Evolutionary conservation across 208 protist species (phyloP).

Genomic region (Acanthamoeba royreba): DNA sequence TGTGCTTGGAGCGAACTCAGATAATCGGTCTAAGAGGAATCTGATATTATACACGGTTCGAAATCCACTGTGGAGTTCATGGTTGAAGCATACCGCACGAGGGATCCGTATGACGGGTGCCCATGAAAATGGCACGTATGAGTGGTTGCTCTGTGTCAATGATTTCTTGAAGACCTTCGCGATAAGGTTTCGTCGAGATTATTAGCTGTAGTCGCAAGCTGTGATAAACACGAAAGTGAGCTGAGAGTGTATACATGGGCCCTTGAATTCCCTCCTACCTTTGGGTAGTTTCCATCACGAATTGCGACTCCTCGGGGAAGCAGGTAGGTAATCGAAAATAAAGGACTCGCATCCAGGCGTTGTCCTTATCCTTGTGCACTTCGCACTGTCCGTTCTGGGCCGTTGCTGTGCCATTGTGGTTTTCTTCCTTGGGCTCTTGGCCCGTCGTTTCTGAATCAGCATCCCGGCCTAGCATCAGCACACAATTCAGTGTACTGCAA

Average conservation of each 20-base stretch:
- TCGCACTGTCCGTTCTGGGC: background rate
- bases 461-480: too few relatives aligned
- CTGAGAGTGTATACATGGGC: too few relatives aligned
- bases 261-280: background rate
- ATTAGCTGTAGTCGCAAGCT: constrained; percentile 13
- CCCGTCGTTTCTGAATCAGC: too few relatives aligned
- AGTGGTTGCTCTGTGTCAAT: background rate
- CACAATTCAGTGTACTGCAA: too few relatives aligned
- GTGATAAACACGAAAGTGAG: background rate
- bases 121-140: constrained; percentile 58
- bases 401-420: background rate
- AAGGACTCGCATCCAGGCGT: background rate
- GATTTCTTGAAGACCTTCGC: background rate
- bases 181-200: background rate
- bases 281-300: background rate
- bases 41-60: too few relatives aligned
- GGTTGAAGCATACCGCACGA: constrained; percentile 12
- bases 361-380: background rate
- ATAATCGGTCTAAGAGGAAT: background rate
- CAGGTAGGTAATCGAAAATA: background rate
- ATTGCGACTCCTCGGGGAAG: constrained; percentile 6
- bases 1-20: background rate
- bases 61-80: background rate
- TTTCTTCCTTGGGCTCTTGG: too few relatives aligned
- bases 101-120: constrained; percentile 58